Percentiles rank a stretch among this genome's conserved stretches.
Conservation (phyloP, 441 rosid species). For the Pelargonium fulgidum region DNA sequence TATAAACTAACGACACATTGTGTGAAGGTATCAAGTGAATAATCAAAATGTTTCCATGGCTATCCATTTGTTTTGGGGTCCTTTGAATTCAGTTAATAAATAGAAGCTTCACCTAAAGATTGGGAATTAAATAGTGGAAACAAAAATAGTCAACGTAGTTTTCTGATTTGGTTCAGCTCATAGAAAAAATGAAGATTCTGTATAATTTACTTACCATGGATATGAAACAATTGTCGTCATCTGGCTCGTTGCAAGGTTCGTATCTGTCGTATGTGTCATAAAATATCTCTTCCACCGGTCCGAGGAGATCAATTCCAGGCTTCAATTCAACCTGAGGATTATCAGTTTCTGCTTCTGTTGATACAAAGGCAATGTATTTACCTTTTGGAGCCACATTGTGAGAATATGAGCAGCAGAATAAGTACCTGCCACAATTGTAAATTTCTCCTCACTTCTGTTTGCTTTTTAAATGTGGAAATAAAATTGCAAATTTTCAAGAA, state of each 20-base stretch:
- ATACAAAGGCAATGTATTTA: slow-evolving; percentile 58
- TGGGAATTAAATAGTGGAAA: background rate
- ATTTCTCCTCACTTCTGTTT: too few relatives aligned
- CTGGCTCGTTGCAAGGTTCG: slow-evolving; percentile 38
- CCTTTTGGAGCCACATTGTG: slow-evolving; percentile 71
- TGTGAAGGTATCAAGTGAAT: too few relatives aligned
- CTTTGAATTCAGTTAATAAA: background rate
- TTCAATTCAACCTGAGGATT: slow-evolving; percentile 54
- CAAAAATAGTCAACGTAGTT: background rate
- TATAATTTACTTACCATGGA: slow-evolving; percentile 38
- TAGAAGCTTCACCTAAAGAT: background rate
- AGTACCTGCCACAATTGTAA: slow-evolving; percentile 32
- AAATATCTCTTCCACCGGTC: slow-evolving; percentile 53
- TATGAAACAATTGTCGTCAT: slow-evolving; percentile 50
- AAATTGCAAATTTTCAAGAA: background rate
- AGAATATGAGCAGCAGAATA: slow-evolving; percentile 68
- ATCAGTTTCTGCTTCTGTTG: slow-evolving; percentile 63
- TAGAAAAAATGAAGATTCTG: background rate
- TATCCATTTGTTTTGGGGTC: too few relatives aligned
- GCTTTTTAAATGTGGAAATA: slow-evolving; percentile 2
- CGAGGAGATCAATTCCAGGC: slow-evolving; percentile 59
- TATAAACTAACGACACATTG: too few relatives aligned
- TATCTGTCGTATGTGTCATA: slow-evolving; percentile 54
- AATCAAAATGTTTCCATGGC: too few relatives aligned
- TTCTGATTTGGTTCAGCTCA: too few relatives aligned